Conservation (phyloP, 2,329 filamentous ascomycete genomes). For the Aspergillus ochraceoroseus region DNA sequence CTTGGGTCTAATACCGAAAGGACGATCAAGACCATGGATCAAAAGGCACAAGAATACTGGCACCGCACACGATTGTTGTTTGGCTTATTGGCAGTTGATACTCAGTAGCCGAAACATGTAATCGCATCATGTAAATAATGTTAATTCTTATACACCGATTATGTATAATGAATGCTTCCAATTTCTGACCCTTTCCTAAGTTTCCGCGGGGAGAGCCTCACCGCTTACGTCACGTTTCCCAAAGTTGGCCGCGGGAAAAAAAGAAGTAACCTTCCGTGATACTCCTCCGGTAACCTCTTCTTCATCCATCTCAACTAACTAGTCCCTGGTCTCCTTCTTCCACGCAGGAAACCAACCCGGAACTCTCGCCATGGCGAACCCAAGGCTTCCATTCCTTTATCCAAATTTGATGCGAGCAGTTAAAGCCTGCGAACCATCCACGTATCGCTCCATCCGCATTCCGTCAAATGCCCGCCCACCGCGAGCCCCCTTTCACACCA, state of each 20-base stretch:
- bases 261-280: slow-evolving; percentile 3
- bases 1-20: slow-evolving; percentile 47
- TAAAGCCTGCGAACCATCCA: slow-evolving; percentile 46
- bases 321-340: slow-evolving; percentile 3
- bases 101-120: slow-evolving; percentile 7
- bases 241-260: slow-evolving; percentile 27
- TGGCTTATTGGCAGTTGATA: slow-evolving; percentile 58
- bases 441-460: slow-evolving; percentile 43
- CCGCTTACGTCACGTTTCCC: slow-evolving; percentile 28
- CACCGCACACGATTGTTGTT: slow-evolving; percentile 77
- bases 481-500: slow-evolving; percentile 37
- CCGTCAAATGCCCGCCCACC: slow-evolving; percentile 23
- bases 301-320: neutral
- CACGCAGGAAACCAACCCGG: slow-evolving; percentile 12
- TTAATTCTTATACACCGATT: neutral
- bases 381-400: slow-evolving; percentile 63
- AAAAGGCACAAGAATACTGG: slow-evolving; percentile 71
- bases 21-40: slow-evolving; percentile 53
- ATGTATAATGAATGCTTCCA: slow-evolving; percentile 14
- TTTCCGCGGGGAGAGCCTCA: slow-evolving; percentile 23
- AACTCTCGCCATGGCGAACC: slow-evolving; percentile 52
- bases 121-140: slow-evolving; percentile 7
- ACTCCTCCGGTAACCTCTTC: slow-evolving; percentile 8
- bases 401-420: slow-evolving; percentile 60
- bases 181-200: slow-evolving; percentile 2